Percentiles rank a stretch among this genome's conserved stretches.
Conservation (phyloP, 2,329 filamentous ascomycete species). For the Penicillium sp. region DNA sequence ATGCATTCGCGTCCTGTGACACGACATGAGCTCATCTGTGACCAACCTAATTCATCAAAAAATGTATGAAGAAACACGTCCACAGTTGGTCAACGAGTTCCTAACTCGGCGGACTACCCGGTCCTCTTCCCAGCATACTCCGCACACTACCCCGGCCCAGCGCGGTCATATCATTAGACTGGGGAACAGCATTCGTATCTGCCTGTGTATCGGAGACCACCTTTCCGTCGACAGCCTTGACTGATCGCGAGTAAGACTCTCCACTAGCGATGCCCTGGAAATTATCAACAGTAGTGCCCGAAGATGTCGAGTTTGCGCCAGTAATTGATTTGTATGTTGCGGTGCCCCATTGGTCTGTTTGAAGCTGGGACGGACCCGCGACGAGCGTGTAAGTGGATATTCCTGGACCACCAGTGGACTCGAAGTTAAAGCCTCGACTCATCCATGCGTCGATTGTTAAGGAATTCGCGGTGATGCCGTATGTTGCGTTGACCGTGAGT, state of each 20-base stretch:
- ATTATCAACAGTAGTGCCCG: conserved; percentile 30
- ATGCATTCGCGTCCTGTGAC: too few relatives aligned
- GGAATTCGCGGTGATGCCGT: conserved; percentile 49
- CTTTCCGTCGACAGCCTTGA: conserved; percentile 30
- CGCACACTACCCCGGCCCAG: conserved; percentile 14
- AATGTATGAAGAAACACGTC: not conserved
- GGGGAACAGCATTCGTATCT: not conserved
- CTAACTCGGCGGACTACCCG: conserved; percentile 3
- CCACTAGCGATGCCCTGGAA: conserved; percentile 28
- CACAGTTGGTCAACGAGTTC: not conserved
- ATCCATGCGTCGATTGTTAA: conserved; percentile 53
- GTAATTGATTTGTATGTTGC: conserved; percentile 28
- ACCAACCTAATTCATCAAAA: not conserved
- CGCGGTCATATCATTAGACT: not conserved
- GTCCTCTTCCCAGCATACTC: conserved; percentile 19
- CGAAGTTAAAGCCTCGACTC: conserved; percentile 51
- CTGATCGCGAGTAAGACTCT: conserved; percentile 22
- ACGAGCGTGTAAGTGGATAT: conserved; percentile 63
- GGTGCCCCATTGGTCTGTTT: conserved; percentile 32
- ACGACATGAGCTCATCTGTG: not conserved
- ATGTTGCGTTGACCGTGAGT: conserved; percentile 58
- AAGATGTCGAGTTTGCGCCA: conserved; percentile 27
- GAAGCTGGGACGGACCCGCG: conserved; percentile 26
- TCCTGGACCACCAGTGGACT: conserved; percentile 42
- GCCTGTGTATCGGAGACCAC: conserved; percentile 23